phyloP scores from a whole-genome alignment of 305 asterid genomes.

The Solanum aculeatissimum region DNA sequence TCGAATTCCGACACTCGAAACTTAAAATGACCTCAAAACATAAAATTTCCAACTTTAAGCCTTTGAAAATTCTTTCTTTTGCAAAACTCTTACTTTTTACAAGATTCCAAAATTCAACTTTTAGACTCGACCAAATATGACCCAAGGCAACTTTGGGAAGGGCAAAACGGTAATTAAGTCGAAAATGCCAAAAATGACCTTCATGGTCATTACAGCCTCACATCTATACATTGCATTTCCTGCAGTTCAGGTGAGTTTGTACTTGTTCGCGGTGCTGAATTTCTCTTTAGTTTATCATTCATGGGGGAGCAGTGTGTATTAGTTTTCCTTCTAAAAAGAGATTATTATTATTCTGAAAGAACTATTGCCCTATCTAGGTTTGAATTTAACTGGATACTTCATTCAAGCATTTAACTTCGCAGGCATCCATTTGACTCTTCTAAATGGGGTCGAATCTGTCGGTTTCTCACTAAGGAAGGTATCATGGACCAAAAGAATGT shows the following conservation, averaged over 20 bases:
- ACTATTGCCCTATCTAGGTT: background rate
- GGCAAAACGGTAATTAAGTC: too few species aligned
- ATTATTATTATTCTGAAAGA: background rate
- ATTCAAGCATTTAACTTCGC: slow-evolving; percentile 2
- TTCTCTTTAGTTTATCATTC: background rate
- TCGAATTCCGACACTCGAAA: too few species aligned
- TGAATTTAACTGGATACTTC: background rate
- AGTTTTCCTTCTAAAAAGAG: background rate
- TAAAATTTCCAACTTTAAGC: too few species aligned
- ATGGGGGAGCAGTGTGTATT: background rate
- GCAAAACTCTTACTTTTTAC: too few species aligned
- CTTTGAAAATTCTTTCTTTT: too few species aligned
- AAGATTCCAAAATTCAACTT: too few species aligned
- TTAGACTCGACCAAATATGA: too few species aligned
- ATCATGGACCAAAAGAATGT: slow-evolving; percentile 42
- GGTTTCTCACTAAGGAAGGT: slow-evolving; percentile 53
- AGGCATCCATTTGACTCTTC: slow-evolving; percentile 99
- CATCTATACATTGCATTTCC: background rate
- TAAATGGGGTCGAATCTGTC: slow-evolving; percentile 94
- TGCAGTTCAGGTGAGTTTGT: background rate
- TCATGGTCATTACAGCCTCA: too few species aligned
- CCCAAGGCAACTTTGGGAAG: too few species aligned
- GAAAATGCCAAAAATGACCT: too few species aligned
- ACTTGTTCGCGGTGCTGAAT: background rate
- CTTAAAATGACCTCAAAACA: too few species aligned